A percentile compares a stretch with the other conserved stretches of the same genome.
Conservation (phyloP, 208 protist species). For the Wallacemonas rigidus region DNA sequence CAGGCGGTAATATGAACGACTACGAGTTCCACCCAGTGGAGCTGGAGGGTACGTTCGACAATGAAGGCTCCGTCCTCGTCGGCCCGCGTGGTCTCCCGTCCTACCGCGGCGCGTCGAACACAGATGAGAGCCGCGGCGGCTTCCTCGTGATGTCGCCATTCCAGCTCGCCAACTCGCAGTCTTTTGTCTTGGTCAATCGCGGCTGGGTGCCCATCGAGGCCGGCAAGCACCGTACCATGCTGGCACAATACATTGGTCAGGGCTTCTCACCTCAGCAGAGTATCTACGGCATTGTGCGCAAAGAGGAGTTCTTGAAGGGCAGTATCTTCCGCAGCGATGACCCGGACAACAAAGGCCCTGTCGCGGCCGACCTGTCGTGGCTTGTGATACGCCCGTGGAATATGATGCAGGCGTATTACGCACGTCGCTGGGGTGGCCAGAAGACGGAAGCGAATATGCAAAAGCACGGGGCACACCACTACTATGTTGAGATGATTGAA, state of each 20-base stretch:
- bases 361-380: slow-evolving; percentile 78
- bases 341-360: slow-evolving; percentile 68
- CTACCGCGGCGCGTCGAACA: slow-evolving; percentile 72
- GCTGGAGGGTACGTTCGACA: slow-evolving; percentile 83
- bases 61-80: slow-evolving; percentile 82
- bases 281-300: slow-evolving; percentile 70
- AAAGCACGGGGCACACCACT: slow-evolving; percentile 72
- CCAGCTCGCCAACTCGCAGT: slow-evolving; percentile 61
- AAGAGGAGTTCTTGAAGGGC: slow-evolving; percentile 71
- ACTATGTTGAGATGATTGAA: slow-evolving; percentile 87
- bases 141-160: slow-evolving; percentile 89
- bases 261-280: slow-evolving; percentile 43
- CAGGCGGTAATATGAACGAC: slow-evolving; percentile 41
- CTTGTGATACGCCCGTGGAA: slow-evolving; percentile 79
- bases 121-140: slow-evolving; percentile 79
- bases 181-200: slow-evolving; percentile 87
- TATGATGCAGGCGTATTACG: slow-evolving; percentile 76
- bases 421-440: slow-evolving; percentile 52
- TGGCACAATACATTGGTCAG: slow-evolving; percentile 86
- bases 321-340: slow-evolving; percentile 59
- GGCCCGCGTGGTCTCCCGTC: slow-evolving; percentile 83
- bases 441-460: slow-evolving; percentile 30
- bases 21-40: slow-evolving; percentile 67
- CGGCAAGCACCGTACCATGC: slow-evolving; percentile 78
- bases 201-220: slow-evolving; percentile 91